These are phyloP conservation scores for Raffaelea arxii DNA, from an alignment of 2,329 filamentous ascomycete species.

Conservation along the genomic window DNA sequence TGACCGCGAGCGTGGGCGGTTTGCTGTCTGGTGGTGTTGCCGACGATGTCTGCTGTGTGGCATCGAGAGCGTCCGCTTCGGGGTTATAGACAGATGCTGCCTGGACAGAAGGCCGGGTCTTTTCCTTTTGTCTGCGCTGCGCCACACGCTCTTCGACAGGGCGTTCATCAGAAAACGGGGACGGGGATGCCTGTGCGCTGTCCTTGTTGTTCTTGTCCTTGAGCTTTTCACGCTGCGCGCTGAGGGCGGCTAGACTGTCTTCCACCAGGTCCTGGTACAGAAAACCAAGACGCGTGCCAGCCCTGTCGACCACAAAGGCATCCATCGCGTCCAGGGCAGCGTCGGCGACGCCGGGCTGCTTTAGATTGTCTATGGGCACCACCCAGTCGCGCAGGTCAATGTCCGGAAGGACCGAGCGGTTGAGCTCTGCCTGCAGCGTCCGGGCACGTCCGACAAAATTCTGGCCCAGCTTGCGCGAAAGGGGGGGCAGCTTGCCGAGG, in stretches of 20 bases:
- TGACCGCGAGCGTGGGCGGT: too few relatives aligned
- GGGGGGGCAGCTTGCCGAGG: too few relatives aligned
- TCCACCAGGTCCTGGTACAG: conserved; percentile 34
- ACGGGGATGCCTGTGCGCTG: conserved; percentile 12
- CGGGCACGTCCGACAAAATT: conserved; percentile 23
- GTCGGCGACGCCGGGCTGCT: conserved; percentile 27
- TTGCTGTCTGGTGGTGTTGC: too few relatives aligned
- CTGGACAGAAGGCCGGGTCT: conserved; percentile 29
- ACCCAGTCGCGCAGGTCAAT: conserved; percentile 31
- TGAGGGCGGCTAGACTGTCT: conserved; percentile 24
- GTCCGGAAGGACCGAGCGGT: conserved; percentile 23
- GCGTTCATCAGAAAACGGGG: conserved; percentile 12
- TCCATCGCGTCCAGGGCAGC: conserved; percentile 26
- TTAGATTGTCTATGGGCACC: conserved; percentile 30
- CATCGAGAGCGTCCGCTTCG: neutral
- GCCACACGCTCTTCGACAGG: conserved; percentile 18
- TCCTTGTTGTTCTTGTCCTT: conserved; percentile 16
- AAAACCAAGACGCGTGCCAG: conserved; percentile 28
- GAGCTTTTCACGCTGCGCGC: conserved; percentile 17
- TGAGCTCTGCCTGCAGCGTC: conserved; percentile 27
- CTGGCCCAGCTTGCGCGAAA: conserved; percentile 29
- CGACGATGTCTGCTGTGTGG: conserved; percentile 2
- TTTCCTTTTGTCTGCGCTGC: conserved; percentile 30
- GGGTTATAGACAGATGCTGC: conserved; percentile 23
- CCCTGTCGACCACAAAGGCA: conserved; percentile 24